These are phyloP conservation scores for Arthroderma sp. DNA, from an alignment of 2,329 filamentous ascomycete species.

Conservation along the genomic window DNA sequence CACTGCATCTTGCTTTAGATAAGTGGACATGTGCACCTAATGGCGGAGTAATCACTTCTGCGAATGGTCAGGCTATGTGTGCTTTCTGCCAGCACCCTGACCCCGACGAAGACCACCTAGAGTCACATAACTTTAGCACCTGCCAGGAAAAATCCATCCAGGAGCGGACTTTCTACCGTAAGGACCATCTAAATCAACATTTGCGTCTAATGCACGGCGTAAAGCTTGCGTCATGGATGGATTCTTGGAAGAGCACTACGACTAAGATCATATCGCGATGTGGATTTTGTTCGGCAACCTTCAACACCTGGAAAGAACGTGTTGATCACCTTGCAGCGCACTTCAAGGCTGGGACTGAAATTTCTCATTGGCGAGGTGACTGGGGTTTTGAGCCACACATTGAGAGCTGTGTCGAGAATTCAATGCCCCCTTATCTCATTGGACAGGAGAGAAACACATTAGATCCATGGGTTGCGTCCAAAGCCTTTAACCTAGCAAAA, in stretches of 20 bases:
- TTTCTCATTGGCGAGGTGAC: slow-evolving; percentile 32
- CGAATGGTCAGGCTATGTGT: slow-evolving; percentile 42
- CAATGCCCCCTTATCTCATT: slow-evolving; percentile 28
- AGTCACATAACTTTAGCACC: slow-evolving; percentile 46
- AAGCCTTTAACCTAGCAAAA: neutral
- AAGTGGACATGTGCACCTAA: slow-evolving; percentile 50
- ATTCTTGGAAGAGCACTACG: slow-evolving; percentile 46
- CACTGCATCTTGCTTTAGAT: slow-evolving; percentile 44
- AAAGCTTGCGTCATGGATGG: slow-evolving; percentile 45
- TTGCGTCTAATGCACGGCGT: slow-evolving; percentile 48
- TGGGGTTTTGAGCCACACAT: slow-evolving; percentile 32
- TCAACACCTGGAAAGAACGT: slow-evolving; percentile 35
- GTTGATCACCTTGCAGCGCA: slow-evolving; percentile 32
- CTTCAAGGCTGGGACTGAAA: slow-evolving; percentile 28
- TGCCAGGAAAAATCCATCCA: slow-evolving; percentile 50
- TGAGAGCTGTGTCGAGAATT: slow-evolving; percentile 27
- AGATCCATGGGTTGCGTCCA: slow-evolving; percentile 22
- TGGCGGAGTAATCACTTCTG: slow-evolving; percentile 40
- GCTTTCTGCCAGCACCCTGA: slow-evolving; percentile 47
- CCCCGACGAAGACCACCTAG: slow-evolving; percentile 45
- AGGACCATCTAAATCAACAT: slow-evolving; percentile 52
- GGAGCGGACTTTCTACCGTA: slow-evolving; percentile 50
- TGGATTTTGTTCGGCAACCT: slow-evolving; percentile 32
- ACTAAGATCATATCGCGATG: slow-evolving; percentile 42
- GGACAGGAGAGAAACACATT: slow-evolving; percentile 24